Conservation (phyloP, 2,329 filamentous ascomycete species). For the Diaporthe ampelina region DNA sequence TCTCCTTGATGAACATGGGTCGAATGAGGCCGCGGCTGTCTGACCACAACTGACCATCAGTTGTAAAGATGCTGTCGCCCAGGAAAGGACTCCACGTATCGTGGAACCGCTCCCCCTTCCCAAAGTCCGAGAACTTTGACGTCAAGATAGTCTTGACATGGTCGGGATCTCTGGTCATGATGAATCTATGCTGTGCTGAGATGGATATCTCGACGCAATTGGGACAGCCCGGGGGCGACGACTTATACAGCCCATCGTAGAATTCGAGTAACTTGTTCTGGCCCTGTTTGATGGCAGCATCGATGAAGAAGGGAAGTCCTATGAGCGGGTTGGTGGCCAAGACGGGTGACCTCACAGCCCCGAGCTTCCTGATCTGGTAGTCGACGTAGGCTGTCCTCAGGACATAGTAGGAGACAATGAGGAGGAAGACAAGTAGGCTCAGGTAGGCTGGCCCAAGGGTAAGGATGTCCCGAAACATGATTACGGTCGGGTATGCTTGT, state of each 20-base stretch:
- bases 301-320: constrained; percentile 49
- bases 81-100: constrained; percentile 61
- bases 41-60: constrained; percentile 67
- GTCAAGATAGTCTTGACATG: constrained; percentile 71
- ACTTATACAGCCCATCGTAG: constrained; percentile 49
- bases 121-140: constrained; percentile 68
- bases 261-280: constrained; percentile 51
- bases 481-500: constrained; percentile 3
- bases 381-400: constrained; percentile 45
- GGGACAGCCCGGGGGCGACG: constrained; percentile 50
- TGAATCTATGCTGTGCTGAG: constrained; percentile 51
- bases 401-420: constrained; percentile 43
- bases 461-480: constrained; percentile 38
- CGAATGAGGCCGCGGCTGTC: constrained; percentile 66
- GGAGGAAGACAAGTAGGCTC: constrained; percentile 31
- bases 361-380: constrained; percentile 49
- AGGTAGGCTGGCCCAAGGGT: constrained; percentile 34
- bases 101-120: constrained; percentile 60
- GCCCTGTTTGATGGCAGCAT: constrained; percentile 48
- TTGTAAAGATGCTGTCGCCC: constrained; percentile 69
- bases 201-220: constrained; percentile 55
- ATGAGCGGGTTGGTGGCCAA: constrained; percentile 53
- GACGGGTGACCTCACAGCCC: constrained; percentile 51
- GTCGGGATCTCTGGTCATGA: constrained; percentile 66
- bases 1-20: constrained; percentile 65